Evolutionary conservation across 495 filamentous ascomycete genomes (phyloP).

Genomic region (Penicillium atrosanguineum): DNA sequence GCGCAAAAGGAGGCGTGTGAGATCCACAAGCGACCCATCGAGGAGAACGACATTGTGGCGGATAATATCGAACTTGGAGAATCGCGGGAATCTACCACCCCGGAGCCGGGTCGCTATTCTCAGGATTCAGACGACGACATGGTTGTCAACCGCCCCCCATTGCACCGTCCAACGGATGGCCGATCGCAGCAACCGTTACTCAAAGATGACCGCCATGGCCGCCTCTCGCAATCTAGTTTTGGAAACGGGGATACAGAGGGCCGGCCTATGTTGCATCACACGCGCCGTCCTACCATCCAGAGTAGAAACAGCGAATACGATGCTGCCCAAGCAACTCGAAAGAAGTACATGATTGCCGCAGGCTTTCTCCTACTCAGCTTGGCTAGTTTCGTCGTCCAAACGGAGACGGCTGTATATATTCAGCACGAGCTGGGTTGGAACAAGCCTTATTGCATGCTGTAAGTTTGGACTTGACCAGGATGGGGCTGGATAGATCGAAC

Average conservation of each 20-base stretch:
- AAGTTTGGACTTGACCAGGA: constrained; percentile 33
- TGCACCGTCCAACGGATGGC: constrained; percentile 49
- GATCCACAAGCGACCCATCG: constrained; percentile 1
- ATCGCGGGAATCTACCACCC: constrained; percentile 11
- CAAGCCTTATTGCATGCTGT: constrained; percentile 98
- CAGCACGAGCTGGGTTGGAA: constrained; percentile 86
- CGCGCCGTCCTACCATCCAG: constrained; percentile 57
- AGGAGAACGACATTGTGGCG: constrained; percentile 22
- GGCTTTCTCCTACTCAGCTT: constrained; percentile 79
- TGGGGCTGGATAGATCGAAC: not conserved
- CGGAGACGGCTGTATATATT: constrained; percentile 91
- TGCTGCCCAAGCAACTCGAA: constrained; percentile 60
- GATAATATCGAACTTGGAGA: constrained; percentile 24
- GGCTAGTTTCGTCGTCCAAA: constrained; percentile 82
- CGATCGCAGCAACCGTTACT: constrained; percentile 56
- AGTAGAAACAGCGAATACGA: constrained; percentile 58
- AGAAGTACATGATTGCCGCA: constrained; percentile 81
- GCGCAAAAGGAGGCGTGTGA: not conserved
- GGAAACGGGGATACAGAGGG: constrained; percentile 36
- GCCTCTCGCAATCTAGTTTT: constrained; percentile 40
- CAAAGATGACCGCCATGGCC: constrained; percentile 51
- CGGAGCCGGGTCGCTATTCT: constrained; percentile 24
- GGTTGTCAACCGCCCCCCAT: constrained; percentile 41
- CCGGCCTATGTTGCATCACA: constrained; percentile 43
- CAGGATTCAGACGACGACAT: constrained; percentile 46